These are phyloP conservation scores for Meripilus lineatus DNA, from an alignment of 1,284 basidiomycete species.

Conservation along the genomic window DNA sequence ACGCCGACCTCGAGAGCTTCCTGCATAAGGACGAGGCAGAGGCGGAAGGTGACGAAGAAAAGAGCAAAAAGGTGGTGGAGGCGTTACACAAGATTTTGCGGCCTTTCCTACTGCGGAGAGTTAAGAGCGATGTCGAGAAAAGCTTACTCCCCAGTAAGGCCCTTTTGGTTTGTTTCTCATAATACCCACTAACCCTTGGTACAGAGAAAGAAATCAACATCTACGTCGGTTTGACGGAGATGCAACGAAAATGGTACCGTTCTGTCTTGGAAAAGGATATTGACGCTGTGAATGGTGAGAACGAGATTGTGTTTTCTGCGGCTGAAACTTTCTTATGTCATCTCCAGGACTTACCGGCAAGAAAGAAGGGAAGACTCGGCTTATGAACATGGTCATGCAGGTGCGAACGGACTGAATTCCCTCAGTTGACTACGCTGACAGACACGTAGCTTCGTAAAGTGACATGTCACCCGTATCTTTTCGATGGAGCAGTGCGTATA, in stretches of 20 bases:
- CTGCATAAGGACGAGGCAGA: constrained; percentile 76
- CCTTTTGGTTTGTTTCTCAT: background rate
- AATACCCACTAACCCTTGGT: constrained; percentile 10
- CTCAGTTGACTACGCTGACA: background rate
- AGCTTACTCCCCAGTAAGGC: constrained; percentile 82
- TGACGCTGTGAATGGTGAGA: constrained; percentile 89
- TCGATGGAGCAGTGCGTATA: constrained; percentile 71
- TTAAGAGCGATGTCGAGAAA: constrained; percentile 98
- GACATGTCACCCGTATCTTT: constrained; percentile 81
- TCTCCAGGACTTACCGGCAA: constrained; percentile 78
- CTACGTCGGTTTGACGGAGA: constrained; percentile 95
- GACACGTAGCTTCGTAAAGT: constrained; percentile 65
- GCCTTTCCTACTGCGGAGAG: constrained; percentile 91
- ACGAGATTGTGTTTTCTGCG: background rate
- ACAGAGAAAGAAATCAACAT: constrained; percentile 98
- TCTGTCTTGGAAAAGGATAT: constrained; percentile 98
- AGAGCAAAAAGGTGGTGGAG: constrained; percentile 91
- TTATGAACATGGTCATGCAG: constrained; percentile 99
- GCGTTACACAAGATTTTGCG: constrained; percentile 96
- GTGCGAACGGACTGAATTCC: constrained; percentile 38
- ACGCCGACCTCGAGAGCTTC: constrained; percentile 71
- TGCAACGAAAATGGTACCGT: constrained; percentile 98
- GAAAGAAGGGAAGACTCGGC: constrained; percentile 96
- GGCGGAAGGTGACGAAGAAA: constrained; percentile 78
- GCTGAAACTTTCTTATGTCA: background rate